Conservation (phyloP, 441 rosid species). For the Arabidopsis hybrid region DNA sequence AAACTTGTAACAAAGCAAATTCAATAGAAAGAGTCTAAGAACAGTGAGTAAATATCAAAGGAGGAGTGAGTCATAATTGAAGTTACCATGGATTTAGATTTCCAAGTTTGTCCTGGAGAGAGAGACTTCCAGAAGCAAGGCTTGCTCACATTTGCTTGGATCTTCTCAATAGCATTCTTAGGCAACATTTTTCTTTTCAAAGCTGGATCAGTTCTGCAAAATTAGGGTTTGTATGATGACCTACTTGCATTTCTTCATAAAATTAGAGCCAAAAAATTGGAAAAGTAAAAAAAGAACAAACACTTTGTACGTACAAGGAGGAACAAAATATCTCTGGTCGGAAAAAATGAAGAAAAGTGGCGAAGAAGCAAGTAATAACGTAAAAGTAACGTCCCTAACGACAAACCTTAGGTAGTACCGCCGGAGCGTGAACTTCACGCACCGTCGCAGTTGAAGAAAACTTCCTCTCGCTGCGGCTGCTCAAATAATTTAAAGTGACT, state of each 20-base stretch:
- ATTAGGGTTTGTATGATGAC: constrained; percentile 1
- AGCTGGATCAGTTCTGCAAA: constrained; percentile 1
- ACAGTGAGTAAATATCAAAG: neutral
- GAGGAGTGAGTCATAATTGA: neutral
- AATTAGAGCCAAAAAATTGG: neutral
- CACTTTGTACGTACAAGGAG: neutral
- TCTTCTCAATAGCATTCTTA: neutral
- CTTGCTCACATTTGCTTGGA: neutral
- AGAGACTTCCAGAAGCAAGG: constrained; percentile 38
- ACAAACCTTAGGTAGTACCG: neutral
- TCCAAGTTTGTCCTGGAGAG: constrained; percentile 28
- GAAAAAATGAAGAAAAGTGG: neutral
- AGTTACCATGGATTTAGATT: constrained; percentile 34
- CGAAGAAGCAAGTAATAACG: neutral
- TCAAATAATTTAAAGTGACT: too few relatives aligned
- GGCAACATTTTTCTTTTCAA: constrained; percentile 20
- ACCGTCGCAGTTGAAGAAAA: neutral
- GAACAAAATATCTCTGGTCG: neutral
- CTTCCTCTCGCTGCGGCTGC: neutral
- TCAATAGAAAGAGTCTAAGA: neutral
- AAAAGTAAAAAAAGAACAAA: neutral
- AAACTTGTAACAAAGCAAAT: neutral
- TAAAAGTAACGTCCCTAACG: neutral
- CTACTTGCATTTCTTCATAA: neutral
- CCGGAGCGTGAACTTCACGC: neutral